Evolutionary conservation across 2,329 filamentous ascomycete species (phyloP).

Genomic region (Pestalotiopsis sp.): DNA sequence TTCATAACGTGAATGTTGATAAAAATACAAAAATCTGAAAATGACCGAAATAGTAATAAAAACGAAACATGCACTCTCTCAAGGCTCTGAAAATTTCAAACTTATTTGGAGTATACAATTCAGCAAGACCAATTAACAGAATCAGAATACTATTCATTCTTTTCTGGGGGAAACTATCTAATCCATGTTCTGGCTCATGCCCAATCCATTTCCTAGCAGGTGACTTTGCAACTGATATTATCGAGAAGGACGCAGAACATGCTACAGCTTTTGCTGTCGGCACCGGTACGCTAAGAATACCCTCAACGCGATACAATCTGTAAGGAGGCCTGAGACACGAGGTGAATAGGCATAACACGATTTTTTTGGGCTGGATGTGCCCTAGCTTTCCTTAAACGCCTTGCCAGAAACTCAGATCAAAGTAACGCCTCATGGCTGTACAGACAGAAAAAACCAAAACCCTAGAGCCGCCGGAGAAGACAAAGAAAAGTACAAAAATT

Average conservation of each 20-base stretch:
- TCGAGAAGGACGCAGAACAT: no score
- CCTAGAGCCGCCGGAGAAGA: neutral
- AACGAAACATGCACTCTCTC: no score
- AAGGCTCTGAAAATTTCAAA: no score
- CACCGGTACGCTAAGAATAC: neutral
- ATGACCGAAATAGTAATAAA: no score
- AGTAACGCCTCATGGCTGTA: neutral
- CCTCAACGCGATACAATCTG: neutral
- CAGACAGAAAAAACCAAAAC: neutral
- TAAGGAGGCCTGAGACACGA: neutral
- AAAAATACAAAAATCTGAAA: no score
- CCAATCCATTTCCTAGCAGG: no score
- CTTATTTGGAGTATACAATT: neutral
- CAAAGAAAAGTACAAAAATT: neutral
- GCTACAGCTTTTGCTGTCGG: neutral
- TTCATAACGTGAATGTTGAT: no score
- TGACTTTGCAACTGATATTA: no score
- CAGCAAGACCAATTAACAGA: neutral
- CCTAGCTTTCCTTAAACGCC: neutral
- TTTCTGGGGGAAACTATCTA: constrained; percentile 4
- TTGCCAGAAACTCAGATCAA: constrained; percentile 2
- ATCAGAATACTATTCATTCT: neutral
- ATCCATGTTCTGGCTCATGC: neutral
- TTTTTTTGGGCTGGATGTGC: neutral
- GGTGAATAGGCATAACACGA: neutral